Evolutionary conservation across 2,329 filamentous ascomycete species (phyloP), one percentile per base, ranked within the genome.

Genomic region (Monilinia laxa): DNA sequence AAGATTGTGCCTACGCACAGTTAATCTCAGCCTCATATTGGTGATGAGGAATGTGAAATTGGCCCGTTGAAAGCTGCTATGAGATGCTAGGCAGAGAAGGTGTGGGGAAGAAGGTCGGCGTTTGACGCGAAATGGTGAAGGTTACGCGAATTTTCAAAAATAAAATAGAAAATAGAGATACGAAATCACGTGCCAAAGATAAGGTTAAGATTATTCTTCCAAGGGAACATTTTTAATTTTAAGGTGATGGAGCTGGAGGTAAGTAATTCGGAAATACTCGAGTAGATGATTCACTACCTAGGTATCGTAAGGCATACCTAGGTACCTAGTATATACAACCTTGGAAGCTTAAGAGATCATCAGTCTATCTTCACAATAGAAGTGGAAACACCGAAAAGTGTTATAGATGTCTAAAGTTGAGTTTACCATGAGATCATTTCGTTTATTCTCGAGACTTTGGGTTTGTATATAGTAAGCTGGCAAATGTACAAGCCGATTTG

Each of bases 1-100:
- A 31, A 95, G 82, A 54, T 84, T 85, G 78, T 94, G 86, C 67
- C 92, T 89, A 70, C 87, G 86, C 64, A 96, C 85, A 47, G 86
- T 82, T 58, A 96, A 80, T 71, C 90, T 89, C 68, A 96, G 84
- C 74, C 92, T 90, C 83, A 95, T 87, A 18, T 12, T 69, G 58
- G 23, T 28, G 42, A n/a, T 31, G 64, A 62, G 65, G 49, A 63
- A 70, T 62, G 68, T 64, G 25, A 56, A 45, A 58, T 31, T 47
- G 28, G 25, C 38, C 28, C 45, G 42, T 60, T 60, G 60, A 45
- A 52, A 28, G 35, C 47, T 31, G 23, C 20, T 28, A 47, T 18
- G 20, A 65, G 35, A 40, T 58, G 42, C 20, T 20, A 60, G 47
- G 54, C 42, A 53, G 20, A 60, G 45, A 11, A 53, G 38, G 55